Evolutionary conservation across 441 rosid species (phyloP).

Genomic region (Erysimum cheiri): DNA sequence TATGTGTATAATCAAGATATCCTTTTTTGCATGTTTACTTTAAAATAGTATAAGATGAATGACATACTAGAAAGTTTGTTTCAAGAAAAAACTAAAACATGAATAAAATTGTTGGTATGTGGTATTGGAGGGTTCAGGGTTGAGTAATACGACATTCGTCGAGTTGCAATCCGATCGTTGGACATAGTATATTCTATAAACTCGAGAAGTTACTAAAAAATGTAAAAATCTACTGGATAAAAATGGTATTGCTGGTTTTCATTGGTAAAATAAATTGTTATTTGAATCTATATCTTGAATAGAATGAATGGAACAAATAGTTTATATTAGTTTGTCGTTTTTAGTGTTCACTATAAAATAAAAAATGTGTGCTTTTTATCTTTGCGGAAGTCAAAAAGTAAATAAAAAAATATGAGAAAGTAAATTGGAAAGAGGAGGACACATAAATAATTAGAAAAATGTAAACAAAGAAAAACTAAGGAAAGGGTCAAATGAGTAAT

Average conservation of each 20-base stretch:
- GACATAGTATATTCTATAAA: background rate
- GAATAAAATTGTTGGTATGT: too few species aligned
- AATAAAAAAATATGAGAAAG: constrained; percentile 3
- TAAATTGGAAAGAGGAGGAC: background rate
- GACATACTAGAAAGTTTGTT: background rate
- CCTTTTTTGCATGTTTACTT: too few species aligned
- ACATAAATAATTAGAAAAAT: background rate
- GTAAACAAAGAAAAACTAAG: background rate
- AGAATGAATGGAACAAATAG: background rate
- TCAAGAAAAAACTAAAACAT: too few species aligned
- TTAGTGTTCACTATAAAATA: background rate
- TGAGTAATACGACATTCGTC: background rate
- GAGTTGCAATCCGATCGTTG: background rate
- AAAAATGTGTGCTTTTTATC: constrained; percentile 11
- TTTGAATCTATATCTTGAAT: background rate
- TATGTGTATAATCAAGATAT: background rate
- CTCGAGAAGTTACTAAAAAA: background rate
- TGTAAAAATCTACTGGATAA: background rate
- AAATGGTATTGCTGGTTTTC: background rate
- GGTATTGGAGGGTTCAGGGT: too few species aligned
- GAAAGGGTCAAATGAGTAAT: constrained; percentile 33
- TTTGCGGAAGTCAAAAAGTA: constrained; percentile 1
- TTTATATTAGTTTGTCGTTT: background rate
- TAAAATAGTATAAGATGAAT: background rate
- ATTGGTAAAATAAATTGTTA: too few species aligned